Percentiles rank a stretch among this genome's conserved stretches.
These are phyloP conservation scores for Fraxinus baroniana DNA, from an alignment of 305 asterid genomes.

Conservation along the genomic window DNA sequence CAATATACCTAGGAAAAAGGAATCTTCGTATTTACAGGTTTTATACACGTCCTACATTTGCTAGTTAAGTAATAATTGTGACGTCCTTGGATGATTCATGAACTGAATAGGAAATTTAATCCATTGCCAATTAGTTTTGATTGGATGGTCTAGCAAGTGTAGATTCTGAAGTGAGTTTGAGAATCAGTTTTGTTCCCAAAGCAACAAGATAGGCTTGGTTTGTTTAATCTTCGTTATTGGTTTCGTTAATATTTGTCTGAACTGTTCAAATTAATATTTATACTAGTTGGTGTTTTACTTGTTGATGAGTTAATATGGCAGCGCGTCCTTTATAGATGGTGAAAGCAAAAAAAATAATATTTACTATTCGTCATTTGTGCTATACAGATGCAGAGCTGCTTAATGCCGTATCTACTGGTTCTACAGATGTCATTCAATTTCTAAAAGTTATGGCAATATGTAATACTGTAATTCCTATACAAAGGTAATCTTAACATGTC, in stretches of 20 bases:
- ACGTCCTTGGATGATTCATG: slow-evolving; percentile 2
- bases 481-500: slow-evolving; percentile 52
- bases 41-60: neutral
- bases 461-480: slow-evolving; percentile 89
- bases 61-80: neutral
- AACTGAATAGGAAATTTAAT: neutral
- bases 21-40: neutral
- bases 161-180: neutral
- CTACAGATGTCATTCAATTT: slow-evolving; percentile 69
- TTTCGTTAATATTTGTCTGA: neutral
- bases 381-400: slow-evolving; percentile 64
- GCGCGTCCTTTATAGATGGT: neutral
- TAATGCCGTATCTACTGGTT: slow-evolving; percentile 65
- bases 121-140: neutral
- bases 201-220: neutral
- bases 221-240: neutral
- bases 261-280: neutral
- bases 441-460: slow-evolving; percentile 89
- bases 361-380: slow-evolving; percentile 21
- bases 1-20: neutral
- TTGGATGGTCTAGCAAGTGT: slow-evolving; percentile 1
- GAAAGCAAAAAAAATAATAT: neutral
- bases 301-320: neutral
- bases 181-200: neutral
- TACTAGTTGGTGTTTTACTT: neutral